These are phyloP conservation scores for Geotrichum phurueaensis DNA, from an alignment of 1,139 yeast genomes.

Conservation along the genomic window DNA sequence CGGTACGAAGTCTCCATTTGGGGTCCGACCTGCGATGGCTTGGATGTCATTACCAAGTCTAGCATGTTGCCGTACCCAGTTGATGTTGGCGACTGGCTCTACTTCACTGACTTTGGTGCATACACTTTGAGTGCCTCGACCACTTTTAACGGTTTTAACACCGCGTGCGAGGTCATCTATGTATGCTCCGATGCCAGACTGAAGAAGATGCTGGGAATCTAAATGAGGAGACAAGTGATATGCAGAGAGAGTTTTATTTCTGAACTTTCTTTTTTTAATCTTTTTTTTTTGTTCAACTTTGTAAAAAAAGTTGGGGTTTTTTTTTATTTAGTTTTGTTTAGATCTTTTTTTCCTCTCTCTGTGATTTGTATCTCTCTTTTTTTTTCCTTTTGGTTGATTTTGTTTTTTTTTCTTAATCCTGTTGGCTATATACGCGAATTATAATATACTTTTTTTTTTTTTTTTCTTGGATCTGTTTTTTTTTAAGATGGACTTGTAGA, in stretches of 20 bases:
- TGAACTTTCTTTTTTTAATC: background rate
- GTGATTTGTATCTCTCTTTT: background rate
- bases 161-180: slow-evolving; percentile 53
- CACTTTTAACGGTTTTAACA: slow-evolving; percentile 75
- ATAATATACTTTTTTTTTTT: background rate
- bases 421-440: background rate
- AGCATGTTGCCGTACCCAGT: slow-evolving; percentile 54
- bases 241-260: background rate
- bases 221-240: background rate
- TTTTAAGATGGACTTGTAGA: background rate
- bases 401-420: background rate
- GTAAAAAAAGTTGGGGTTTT: background rate
- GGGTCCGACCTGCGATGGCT: slow-evolving; percentile 99
- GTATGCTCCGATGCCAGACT: slow-evolving; percentile 44
- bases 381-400: background rate
- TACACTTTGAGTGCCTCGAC: slow-evolving; percentile 89
- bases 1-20: slow-evolving; percentile 56
- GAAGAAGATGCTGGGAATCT: slow-evolving; percentile 13
- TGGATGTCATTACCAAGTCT: slow-evolving; percentile 68
- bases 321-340: background rate
- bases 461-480: background rate
- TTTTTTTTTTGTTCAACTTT: background rate
- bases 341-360: background rate
- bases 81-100: slow-evolving; percentile 86
- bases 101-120: slow-evolving; percentile 83